Evolutionary conservation across 2,329 filamentous ascomycete genomes (phyloP).

Genomic region (Westerdykella sp.): DNA sequence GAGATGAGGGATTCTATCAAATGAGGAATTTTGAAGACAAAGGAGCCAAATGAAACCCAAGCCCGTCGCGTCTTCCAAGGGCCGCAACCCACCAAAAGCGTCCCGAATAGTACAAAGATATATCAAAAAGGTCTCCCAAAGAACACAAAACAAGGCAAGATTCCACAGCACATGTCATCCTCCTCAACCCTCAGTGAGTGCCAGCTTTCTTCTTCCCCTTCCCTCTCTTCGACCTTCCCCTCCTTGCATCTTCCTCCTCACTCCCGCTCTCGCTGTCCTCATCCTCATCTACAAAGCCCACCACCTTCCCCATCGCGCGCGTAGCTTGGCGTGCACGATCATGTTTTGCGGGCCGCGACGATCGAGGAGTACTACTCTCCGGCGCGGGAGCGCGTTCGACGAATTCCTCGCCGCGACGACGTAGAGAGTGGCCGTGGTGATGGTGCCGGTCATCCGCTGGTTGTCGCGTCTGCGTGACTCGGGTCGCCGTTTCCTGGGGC

Average conservation of each 20-base stretch:
- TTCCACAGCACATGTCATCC: neutral
- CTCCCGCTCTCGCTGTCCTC: conserved; percentile 5
- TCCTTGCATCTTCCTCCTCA: conserved; percentile 3
- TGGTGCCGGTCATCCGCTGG: conserved; percentile 5
- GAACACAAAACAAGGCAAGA: neutral
- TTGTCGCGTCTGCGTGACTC: neutral
- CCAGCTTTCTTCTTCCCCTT: neutral
- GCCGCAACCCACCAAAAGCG: neutral
- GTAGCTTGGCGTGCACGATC: conserved; percentile 15
- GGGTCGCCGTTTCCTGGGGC: conserved; percentile 7
- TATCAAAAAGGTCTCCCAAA: neutral
- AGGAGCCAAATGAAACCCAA: no score
- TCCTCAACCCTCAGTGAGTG: no score
- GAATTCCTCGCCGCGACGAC: conserved; percentile 12
- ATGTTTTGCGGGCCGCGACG: conserved; percentile 1
- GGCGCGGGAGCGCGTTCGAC: conserved; percentile 6
- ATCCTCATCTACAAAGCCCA: conserved; percentile 12
- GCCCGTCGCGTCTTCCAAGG: no score
- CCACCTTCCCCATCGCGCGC: conserved; percentile 9
- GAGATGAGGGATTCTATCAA: no score
- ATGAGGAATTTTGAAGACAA: no score
- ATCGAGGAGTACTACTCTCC: neutral
- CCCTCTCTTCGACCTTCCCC: conserved; percentile 1
- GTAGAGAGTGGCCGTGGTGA: conserved; percentile 8
- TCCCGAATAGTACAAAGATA: neutral